Base-by-base conservation (phyloP, 106 monocot genomes). In the Hemerocallis citrina region DNA sequence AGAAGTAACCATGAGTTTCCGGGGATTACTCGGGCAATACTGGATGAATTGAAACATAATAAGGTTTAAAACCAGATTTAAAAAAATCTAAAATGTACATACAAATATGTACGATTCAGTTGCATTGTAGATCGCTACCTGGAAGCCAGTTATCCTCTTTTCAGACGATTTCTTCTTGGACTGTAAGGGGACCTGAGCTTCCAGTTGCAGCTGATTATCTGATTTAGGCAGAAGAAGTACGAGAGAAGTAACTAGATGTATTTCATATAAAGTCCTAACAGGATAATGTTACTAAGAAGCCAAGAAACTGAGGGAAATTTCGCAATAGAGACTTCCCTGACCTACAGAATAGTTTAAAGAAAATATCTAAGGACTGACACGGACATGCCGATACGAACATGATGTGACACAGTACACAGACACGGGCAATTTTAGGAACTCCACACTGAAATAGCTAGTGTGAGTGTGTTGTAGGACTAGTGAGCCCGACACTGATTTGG, bases 131-230 rank as follows among this genome's bases (percentile, higher is more conserved):
- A 64, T 42, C 34, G 37, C 2, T 71, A 96, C 95, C 91, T 96
- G 81, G 68, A 96, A 79, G 19, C 91, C 76, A 14, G 91, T 96
- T 36, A 96, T 86, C 72, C 84, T 78, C 48, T 75, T 83, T 41
- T 62, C 68, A 42, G 57, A 57, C 10, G 76, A 87, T 59, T 87
- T 96, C 79, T 82, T 96, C 68, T 81, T 87, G 14, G 84, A 68
- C 34, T 69, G 68, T 15, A 85, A 59, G 7, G 63, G 69, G 32
- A 89, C 27, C 46, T 75, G 65, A 70, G 41, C 48, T 29, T 72
- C 72, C 42, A 85, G 47, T 67, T 85, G 41, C 27, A 89, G 66
- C 33, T 71, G 68, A 64, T 80, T 72, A 72, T 80, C 93, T 94
- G 77, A 38, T 51, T 7, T 55, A 75, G 22, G 7, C 8, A 44